Conservation (phyloP, 352 stramenopile genomes). For the Globisporangium cystogenes region DNA sequence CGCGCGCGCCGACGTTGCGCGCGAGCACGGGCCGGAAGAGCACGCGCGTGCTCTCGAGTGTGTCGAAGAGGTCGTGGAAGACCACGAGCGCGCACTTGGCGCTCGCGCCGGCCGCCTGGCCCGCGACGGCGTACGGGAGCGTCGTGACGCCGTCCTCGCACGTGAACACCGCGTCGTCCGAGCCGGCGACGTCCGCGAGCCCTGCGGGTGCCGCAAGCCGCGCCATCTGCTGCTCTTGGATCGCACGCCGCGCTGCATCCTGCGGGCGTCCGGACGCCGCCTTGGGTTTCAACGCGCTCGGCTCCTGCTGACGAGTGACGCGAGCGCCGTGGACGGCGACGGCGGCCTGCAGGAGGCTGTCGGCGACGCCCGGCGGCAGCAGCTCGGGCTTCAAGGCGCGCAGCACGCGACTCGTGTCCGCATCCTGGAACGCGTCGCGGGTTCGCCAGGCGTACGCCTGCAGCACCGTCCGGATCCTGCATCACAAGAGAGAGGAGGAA, state of each 20-base stretch:
- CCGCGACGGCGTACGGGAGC: conserved; percentile 80
- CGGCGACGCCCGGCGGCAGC: conserved; percentile 14
- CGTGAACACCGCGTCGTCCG: conserved; percentile 41
- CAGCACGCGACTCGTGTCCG: conserved; percentile 34
- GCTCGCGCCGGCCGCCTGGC: conserved; percentile 47
- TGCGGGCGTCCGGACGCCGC: conserved; percentile 7
- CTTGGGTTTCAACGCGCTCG: neutral
- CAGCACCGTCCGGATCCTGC: conserved; percentile 48
- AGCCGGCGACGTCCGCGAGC: conserved; percentile 22
- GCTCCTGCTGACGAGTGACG: neutral
- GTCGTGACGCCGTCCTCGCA: conserved; percentile 72
- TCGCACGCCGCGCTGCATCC: conserved; percentile 32
- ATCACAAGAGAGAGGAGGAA: neutral
- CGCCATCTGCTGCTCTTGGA: conserved; percentile 78
- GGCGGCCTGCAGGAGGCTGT: neutral
- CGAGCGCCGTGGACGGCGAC: no score
- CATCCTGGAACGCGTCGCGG: conserved; percentile 26
- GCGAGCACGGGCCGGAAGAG: conserved; percentile 82
- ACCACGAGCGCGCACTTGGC: conserved; percentile 87
- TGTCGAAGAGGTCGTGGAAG: conserved; percentile 93
- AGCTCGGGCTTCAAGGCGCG: conserved; percentile 50
- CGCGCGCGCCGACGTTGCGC: conserved; percentile 73
- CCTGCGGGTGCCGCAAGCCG: conserved; percentile 44
- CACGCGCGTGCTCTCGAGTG: conserved; percentile 83
- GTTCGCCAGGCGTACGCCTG: conserved; percentile 72